phyloP scores from a whole-genome alignment of 805 yeast species.

The Yarrowia sp. region DNA sequence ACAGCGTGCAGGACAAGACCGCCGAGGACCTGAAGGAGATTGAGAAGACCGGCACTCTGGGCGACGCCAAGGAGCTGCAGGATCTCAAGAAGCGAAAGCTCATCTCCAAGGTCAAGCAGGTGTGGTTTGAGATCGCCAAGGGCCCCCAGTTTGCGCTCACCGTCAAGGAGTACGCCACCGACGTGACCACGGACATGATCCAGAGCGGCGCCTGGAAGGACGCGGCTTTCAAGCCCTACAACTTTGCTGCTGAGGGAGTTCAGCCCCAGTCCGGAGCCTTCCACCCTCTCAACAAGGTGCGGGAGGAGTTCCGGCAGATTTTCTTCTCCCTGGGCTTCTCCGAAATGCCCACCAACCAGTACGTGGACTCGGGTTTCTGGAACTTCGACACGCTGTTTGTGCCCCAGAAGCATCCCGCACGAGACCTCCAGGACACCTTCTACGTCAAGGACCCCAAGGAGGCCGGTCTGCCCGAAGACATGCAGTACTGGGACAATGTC shows the following conservation, averaged over 20 bases:
- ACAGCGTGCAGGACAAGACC: slow-evolving; percentile 69
- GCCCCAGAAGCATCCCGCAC: slow-evolving; percentile 99
- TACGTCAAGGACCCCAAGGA: slow-evolving; percentile 89
- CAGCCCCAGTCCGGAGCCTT: slow-evolving; percentile 87
- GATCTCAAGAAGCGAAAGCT: slow-evolving; percentile 96
- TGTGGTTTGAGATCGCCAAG: slow-evolving; percentile 77
- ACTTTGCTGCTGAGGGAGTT: slow-evolving; percentile 94
- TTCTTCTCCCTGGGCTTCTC: slow-evolving; percentile 98
- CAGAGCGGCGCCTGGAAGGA: slow-evolving; percentile 80
- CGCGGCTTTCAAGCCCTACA: slow-evolving; percentile 89
- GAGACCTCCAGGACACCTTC: slow-evolving; percentile 98
- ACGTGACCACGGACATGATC: slow-evolving; percentile 92
- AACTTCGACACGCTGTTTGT: slow-evolving; percentile 95
- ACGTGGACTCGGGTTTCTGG: slow-evolving; percentile 99
- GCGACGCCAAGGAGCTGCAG: slow-evolving; percentile 67
- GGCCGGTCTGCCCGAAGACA: slow-evolving; percentile 85
- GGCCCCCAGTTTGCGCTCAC: slow-evolving; percentile 85
- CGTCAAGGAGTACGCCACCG: slow-evolving; percentile 86
- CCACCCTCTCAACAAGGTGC: slow-evolving; percentile 94
- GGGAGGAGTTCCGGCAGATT: slow-evolving; percentile 97
- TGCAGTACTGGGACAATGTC: slow-evolving; percentile 75
- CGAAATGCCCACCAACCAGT: slow-evolving; percentile 98
- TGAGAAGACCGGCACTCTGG: slow-evolving; percentile 60
- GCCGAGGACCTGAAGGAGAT: slow-evolving; percentile 68
- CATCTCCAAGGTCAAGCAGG: slow-evolving; percentile 68